These are phyloP conservation scores for Inosperma sp. DNA, from an alignment of 768 basidiomycete species.

Conservation along the genomic window DNA sequence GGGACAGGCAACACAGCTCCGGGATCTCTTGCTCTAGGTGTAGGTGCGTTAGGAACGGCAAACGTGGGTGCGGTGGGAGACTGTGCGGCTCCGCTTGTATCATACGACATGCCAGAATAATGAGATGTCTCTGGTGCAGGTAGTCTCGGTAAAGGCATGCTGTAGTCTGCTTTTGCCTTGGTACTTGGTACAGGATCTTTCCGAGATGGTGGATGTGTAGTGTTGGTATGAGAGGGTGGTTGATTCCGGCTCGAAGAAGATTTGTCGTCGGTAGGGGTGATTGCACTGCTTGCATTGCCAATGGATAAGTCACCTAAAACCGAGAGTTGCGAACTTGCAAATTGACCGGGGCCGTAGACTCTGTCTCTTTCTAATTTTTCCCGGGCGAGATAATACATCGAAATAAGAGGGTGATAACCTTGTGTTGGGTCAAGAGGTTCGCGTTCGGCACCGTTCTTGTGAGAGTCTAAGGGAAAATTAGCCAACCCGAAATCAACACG, in stretches of 20 bases:
- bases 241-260: constrained; percentile 13
- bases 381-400: constrained; percentile 93
- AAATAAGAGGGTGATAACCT: constrained; percentile 92
- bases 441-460: constrained; percentile 27
- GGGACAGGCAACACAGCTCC: constrained; percentile 51
- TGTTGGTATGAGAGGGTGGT: constrained; percentile 6
- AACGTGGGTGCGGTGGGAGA: constrained; percentile 60
- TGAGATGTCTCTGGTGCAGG: constrained; percentile 80
- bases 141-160: constrained; percentile 75
- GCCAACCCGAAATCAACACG: background rate
- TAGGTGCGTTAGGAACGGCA: constrained; percentile 30
- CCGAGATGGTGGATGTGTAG: constrained; percentile 19
- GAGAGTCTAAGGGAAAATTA: background rate
- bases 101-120: constrained; percentile 79
- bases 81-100: constrained; percentile 46
- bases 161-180: constrained; percentile 59
- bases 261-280: constrained; percentile 24
- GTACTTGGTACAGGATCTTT: constrained; percentile 24
- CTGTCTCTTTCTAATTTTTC: constrained; percentile 95
- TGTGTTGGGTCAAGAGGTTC: constrained; percentile 76
- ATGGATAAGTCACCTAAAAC: constrained; percentile 31
- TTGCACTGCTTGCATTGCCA: constrained; percentile 14
- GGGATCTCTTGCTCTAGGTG: constrained; percentile 64
- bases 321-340: constrained; percentile 87
- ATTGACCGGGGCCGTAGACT: constrained; percentile 90